Evolutionary conservation across 108 stramenopile species (phyloP).

Genomic region (Mediolabrus comicus): DNA sequence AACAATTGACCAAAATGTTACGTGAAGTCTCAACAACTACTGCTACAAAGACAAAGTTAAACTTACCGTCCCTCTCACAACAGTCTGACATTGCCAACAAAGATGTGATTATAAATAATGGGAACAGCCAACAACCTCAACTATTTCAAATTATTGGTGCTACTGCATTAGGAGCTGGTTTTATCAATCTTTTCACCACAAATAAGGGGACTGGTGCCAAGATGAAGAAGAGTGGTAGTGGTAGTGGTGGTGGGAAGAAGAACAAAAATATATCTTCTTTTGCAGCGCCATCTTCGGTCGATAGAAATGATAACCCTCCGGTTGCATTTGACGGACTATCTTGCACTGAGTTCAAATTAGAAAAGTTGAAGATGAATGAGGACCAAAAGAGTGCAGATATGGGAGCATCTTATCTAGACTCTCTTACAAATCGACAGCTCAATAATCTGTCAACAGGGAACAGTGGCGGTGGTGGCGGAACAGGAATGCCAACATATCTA

Average conservation of each 20-base stretch:
- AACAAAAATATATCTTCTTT: background rate
- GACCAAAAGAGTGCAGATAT: too few relatives aligned
- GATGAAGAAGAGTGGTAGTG: background rate
- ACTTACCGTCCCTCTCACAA: background rate
- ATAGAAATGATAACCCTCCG: too few relatives aligned
- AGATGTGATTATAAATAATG: background rate
- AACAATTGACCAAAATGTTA: background rate
- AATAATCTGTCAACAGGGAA: too few relatives aligned
- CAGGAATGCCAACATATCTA: too few relatives aligned
- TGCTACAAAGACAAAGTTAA: background rate
- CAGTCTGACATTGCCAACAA: background rate
- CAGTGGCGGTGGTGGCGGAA: too few relatives aligned
- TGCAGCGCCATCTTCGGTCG: too few relatives aligned
- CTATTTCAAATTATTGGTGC: background rate
- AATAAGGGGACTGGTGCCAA: too few relatives aligned
- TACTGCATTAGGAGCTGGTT: background rate
- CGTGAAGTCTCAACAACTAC: background rate
- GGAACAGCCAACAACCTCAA: background rate
- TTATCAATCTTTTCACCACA: background rate
- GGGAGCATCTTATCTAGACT: too few relatives aligned
- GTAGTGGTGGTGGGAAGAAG: background rate
- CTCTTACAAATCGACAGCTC: too few relatives aligned
- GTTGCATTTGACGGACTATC: too few relatives aligned
- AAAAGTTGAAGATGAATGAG: too few relatives aligned
- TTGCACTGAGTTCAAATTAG: too few relatives aligned